Base-by-base conservation (phyloP, 1,284 basidiomycete species). In the Neotropicomus parvogracilis region DNA sequence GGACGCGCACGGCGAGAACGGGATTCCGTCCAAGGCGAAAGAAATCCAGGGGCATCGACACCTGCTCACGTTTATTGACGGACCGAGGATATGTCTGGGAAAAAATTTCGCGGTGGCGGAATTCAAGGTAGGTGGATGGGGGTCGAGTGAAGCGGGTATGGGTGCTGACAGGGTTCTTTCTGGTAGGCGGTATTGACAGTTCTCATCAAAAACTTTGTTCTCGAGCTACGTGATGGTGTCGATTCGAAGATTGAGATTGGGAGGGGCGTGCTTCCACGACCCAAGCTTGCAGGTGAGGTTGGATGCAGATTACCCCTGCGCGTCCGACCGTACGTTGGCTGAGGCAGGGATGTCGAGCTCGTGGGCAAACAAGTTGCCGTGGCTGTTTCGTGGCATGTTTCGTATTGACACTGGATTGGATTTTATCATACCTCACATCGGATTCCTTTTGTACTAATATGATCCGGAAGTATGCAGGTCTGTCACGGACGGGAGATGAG, bases 41-140 rank as follows among this genome's bases (percentile, higher is more conserved):
- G 70, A 73, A 45, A 50, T 75, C 4, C 68, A 70, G 46, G 73
- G 71, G 13, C 64, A 71, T 47, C 60, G 66, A 1, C 72, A 73
- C 47, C 39, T 75, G 31, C 56, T 75, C 17, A 70, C 72, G 0
- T 75, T 74, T 44, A 48, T 57, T 1, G 70, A 74, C 26, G 73
- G 73, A 0, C 69, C 68, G 3, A 59, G 72, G 44, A 68, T 52
- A 14, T 76, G 74, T 47, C 55, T 75, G 17, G 75, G 74, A 3
- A 67, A 67, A 40, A 55, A 56, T 8, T 73, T 74, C 37, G 72
- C 71, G 0, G 44, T 74, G 11, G 57, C 67, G 0, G 74, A 75
- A 53, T 70, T 79, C 58, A 80, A 80, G 72, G 78, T 75, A 21
- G 6, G 56, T 32, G 3, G 3, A 3, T 4, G 19, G 19, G 24